phyloP scores from a whole-genome alignment of 2,329 filamentous ascomycete genomes.

The Aureobasidium sp. region DNA sequence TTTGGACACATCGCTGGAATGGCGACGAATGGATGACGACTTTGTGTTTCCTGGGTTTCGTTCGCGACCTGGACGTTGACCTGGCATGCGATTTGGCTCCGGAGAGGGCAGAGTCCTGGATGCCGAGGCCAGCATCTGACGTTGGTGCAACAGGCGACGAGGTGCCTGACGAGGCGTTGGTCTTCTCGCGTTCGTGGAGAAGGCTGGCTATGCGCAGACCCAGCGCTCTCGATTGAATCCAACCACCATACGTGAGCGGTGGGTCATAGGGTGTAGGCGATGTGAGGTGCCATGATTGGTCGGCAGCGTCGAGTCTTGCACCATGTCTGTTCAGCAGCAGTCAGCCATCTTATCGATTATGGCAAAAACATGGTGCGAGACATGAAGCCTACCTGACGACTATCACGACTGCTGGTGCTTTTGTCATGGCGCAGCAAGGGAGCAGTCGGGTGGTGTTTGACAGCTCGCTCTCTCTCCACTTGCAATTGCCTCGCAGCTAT shows the following conservation, averaged over 20 bases:
- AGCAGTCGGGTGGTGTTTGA: not conserved
- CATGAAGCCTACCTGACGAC: conserved; percentile 38
- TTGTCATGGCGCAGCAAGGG: conserved; percentile 30
- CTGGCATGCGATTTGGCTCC: conserved; percentile 31
- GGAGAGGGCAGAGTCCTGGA: not conserved
- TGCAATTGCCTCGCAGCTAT: not conserved
- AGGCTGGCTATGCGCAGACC: conserved; percentile 79
- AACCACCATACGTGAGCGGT: conserved; percentile 88
- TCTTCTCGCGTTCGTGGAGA: conserved; percentile 44
- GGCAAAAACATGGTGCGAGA: not conserved
- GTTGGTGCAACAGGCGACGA: conserved; percentile 4
- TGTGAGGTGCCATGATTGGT: conserved; percentile 89
- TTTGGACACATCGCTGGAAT: conserved; percentile 87
- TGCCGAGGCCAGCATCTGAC: not conserved
- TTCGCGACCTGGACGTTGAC: not conserved
- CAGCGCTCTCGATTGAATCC: conserved; percentile 76
- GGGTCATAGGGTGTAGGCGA: conserved; percentile 94
- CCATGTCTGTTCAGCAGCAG: conserved; percentile 59
- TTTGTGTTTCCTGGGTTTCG: conserved; percentile 55
- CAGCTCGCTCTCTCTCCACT: not conserved
- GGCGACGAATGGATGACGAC: conserved; percentile 90
- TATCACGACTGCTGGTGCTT: conserved; percentile 43
- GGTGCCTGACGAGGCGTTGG: conserved; percentile 31
- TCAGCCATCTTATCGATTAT: conserved; percentile 3
- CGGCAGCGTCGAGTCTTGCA: conserved; percentile 85